These are phyloP conservation scores for Aeschynomene evenia DNA, from an alignment of 306 rosid species.

Conservation along the genomic window DNA sequence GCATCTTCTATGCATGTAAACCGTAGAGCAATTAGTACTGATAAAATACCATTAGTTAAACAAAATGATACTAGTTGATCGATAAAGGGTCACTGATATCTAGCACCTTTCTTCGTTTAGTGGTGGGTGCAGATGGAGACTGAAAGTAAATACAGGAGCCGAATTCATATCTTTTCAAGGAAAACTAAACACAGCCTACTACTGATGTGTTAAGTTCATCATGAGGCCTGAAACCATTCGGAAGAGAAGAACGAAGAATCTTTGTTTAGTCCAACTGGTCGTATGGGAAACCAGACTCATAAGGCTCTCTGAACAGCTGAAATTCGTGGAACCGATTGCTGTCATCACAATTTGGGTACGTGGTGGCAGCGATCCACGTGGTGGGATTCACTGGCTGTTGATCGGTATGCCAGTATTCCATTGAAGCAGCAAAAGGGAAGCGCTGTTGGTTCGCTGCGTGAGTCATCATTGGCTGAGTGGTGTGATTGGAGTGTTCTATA, in stretches of 20 bases:
- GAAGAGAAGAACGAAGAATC: neutral
- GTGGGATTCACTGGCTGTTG: constrained; percentile 34
- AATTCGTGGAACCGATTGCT: constrained; percentile 46
- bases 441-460: constrained; percentile 35
- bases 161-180: neutral
- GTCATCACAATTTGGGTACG: constrained; percentile 30
- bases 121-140: too few relatives aligned
- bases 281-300: constrained; percentile 44
- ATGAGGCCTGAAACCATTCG: neutral
- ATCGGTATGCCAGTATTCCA: constrained; percentile 47
- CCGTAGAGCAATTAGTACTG: neutral
- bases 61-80: neutral
- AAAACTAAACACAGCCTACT: neutral
- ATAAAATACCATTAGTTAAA: neutral
- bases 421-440: constrained; percentile 37
- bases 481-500: constrained; percentile 33
- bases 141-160: too few relatives aligned
- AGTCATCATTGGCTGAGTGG: constrained; percentile 38
- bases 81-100: too few relatives aligned
- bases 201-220: neutral
- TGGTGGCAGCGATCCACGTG: constrained; percentile 30
- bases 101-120: too few relatives aligned
- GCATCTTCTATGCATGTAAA: neutral
- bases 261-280: constrained; percentile 38
- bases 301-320: constrained; percentile 46